Evolutionary conservation across 805 yeast species (phyloP), one percentile per base, ranked within the genome.

Genomic region (Sugiyamaella mastotermitis): DNA sequence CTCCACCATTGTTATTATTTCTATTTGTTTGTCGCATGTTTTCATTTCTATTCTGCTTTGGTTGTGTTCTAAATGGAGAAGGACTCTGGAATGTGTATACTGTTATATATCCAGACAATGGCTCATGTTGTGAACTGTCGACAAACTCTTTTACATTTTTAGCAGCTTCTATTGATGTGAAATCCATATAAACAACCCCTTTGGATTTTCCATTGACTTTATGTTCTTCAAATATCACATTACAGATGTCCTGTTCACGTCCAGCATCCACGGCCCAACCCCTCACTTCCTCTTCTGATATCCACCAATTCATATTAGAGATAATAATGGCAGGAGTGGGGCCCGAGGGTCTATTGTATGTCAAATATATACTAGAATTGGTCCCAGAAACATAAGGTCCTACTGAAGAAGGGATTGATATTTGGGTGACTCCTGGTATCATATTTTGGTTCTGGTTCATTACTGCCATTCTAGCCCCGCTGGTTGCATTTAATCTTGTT

Each of bases 151-250:
- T 47, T 13, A 45, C 32, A 1, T 27, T 19, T 5, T 28, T 30
- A n/a, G 52, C 40, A 2, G 37, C 41, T 14, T 28, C 37, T n/a
- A 33, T 23, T 9, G 27, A 25, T 14, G 31, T 21, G 20, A 48
- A 38, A 23, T 45, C 42, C 15, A 48, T 28, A 31, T 48, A 48
- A 2, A 42, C 50, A 1, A 29, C 35, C 1, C 52, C 52, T 35
- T 46, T 48, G 22, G 52, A 48, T 29, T 45, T 42, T 7, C 52
- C 50, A 26, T 48, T 48, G 38, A 44, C 33, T 25, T 48, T 48
- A 30, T 47, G 45, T 10, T 48, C 52, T 27, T 48, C 52, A 31
- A 49, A 48, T 2, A 43, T 30, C 1, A 48, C 38, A 6, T 21
- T 19, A 16, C 36, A 32, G 14, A 31, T 13, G 5, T 34, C 30